A percentile compares a stretch with the other conserved stretches of the same genome.
Evolutionary conservation across 2,329 filamentous ascomycete species (phyloP).

Genomic region (Talaromyces sp.): DNA sequence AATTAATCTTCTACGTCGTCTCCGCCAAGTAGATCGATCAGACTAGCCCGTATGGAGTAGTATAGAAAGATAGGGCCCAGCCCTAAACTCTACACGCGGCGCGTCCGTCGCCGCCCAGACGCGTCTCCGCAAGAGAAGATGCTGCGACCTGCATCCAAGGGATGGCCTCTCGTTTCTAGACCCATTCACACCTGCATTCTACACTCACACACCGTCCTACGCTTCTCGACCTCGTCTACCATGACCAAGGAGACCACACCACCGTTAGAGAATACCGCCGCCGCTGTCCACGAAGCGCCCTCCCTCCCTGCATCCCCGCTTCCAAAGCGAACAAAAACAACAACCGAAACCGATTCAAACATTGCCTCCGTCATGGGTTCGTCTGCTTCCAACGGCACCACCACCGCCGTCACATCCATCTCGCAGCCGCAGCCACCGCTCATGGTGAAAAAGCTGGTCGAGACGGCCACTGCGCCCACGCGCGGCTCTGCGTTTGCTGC

Average conservation of each 20-base stretch:
- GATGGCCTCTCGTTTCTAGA: slow-evolving; percentile 1
- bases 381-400: slow-evolving; percentile 14
- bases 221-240: slow-evolving; percentile 14
- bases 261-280: slow-evolving; percentile 23
- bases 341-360: slow-evolving; percentile 20
- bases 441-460: slow-evolving; percentile 80
- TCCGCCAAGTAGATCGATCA: neutral
- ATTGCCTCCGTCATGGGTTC: slow-evolving; percentile 20
- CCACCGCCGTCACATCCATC: slow-evolving; percentile 29
- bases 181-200: neutral
- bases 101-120: slow-evolving; percentile 10
- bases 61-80: neutral
- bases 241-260: slow-evolving; percentile 42
- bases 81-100: slow-evolving; percentile 4
- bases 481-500: slow-evolving; percentile 84
- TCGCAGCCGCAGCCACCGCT: slow-evolving; percentile 57
- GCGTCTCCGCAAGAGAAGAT: slow-evolving; percentile 4
- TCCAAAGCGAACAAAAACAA: slow-evolving; percentile 67
- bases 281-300: slow-evolving; percentile 41
- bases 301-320: slow-evolving; percentile 67
- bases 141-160: slow-evolving; percentile 1
- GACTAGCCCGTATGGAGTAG: neutral
- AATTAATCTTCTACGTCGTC: no score
- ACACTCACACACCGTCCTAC: neutral
- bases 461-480: slow-evolving; percentile 74